Conservation (phyloP, 2,329 filamentous ascomycete genomes). For the Pochonia chlamydosporia region DNA sequence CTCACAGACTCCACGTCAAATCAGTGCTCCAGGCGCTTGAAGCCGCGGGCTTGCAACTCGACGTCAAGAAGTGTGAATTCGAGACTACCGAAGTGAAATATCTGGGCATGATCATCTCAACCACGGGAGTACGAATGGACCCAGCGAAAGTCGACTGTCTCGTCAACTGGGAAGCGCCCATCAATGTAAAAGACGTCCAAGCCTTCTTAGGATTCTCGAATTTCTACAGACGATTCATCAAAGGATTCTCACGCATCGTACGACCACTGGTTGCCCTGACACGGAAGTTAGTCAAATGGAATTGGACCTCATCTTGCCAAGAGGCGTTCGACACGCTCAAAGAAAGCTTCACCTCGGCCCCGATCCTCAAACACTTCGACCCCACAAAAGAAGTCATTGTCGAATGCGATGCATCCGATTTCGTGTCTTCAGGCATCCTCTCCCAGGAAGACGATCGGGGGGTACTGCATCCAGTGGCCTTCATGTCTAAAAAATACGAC, state of each 20-base stretch:
- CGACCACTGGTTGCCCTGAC: background rate
- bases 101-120: background rate
- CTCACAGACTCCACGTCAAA: background rate
- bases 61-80: background rate
- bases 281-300: conserved; percentile 1
- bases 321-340: background rate
- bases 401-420: too few species aligned
- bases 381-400: too few species aligned
- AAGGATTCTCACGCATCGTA: conserved; percentile 1
- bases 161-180: background rate
- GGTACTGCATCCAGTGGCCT: background rate
- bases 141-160: conserved; percentile 1
- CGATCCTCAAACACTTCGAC: too few species aligned
- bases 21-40: background rate
- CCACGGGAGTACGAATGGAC: conserved; percentile 1
- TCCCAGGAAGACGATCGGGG: background rate
- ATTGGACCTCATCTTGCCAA: background rate
- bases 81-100: background rate
- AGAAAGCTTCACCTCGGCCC: background rate
- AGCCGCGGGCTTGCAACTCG: too few species aligned
- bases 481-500: background rate
- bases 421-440: too few species aligned
- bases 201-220: background rate
- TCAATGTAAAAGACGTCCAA: conserved; percentile 4
- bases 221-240: conserved; percentile 3